Evolutionary conservation across 805 yeast species (phyloP).

Genomic region (Pichia nakasei): DNA sequence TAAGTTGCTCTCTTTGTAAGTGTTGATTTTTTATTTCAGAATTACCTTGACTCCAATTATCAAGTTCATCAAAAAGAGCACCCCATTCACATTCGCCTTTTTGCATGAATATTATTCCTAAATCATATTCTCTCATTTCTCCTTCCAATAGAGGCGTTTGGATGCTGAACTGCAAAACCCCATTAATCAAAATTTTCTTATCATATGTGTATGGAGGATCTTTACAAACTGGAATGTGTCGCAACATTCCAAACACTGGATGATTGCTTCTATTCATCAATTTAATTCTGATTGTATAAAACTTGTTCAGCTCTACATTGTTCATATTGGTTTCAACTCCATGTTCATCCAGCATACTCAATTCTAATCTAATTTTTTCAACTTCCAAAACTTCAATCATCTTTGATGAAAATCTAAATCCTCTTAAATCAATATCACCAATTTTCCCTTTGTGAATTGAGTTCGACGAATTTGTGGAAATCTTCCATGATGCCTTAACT

Average conservation of each 20-base stretch:
- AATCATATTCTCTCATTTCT: slow-evolving; percentile 30
- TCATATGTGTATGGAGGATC: slow-evolving; percentile 31
- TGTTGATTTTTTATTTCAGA: slow-evolving; percentile 25
- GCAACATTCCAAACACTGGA: slow-evolving; percentile 43
- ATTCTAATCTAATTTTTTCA: slow-evolving; percentile 37
- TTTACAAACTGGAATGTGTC: slow-evolving; percentile 46
- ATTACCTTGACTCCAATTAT: slow-evolving; percentile 17
- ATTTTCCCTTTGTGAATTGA: slow-evolving; percentile 26
- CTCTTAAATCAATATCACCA: slow-evolving; percentile 62
- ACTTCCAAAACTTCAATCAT: slow-evolving; percentile 50
- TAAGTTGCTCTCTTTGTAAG: slow-evolving; percentile 31
- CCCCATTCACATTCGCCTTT: slow-evolving; percentile 83
- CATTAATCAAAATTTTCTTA: slow-evolving; percentile 59
- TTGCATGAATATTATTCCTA: slow-evolving; percentile 60
- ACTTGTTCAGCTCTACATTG: slow-evolving; percentile 35
- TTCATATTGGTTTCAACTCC: slow-evolving; percentile 14
- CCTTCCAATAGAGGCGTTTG: slow-evolving; percentile 35
- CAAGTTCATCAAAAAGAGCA: slow-evolving; percentile 42
- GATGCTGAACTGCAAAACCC: slow-evolving; percentile 54
- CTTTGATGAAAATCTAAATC: slow-evolving; percentile 49
- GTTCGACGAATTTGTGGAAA: slow-evolving; percentile 19
- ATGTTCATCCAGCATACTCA: slow-evolving; percentile 21
- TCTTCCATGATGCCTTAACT: slow-evolving; percentile 60
- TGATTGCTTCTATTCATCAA: slow-evolving; percentile 40
- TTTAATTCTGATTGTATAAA: slow-evolving; percentile 41